Conservation (phyloP, 768 basidiomycete genomes). For the Termitomyces heimii region DNA sequence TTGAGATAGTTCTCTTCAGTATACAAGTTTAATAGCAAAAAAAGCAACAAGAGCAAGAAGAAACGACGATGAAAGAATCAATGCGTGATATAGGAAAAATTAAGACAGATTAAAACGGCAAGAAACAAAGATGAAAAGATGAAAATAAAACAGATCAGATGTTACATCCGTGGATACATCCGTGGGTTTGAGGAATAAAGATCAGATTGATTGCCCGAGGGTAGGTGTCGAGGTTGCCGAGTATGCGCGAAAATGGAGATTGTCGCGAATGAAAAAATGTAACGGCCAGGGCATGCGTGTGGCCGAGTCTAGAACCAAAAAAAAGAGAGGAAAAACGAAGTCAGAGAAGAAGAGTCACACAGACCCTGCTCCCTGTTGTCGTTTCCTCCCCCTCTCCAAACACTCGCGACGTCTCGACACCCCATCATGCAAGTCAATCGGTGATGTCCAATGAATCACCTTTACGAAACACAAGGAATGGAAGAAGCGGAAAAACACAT, state of each 20-base stretch:
- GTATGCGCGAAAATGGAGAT: background rate
- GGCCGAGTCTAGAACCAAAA: too few relatives aligned
- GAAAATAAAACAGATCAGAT: background rate
- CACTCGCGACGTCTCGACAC: background rate
- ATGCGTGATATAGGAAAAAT: background rate
- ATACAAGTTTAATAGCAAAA: background rate
- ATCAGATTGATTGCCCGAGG: background rate
- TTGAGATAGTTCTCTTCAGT: background rate
- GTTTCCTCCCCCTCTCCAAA: background rate
- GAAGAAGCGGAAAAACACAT: background rate
- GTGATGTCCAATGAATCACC: conserved; percentile 39
- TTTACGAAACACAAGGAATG: conserved; percentile 8
- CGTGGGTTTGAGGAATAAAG: background rate
- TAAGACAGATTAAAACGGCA: too few relatives aligned
- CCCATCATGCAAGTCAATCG: conserved; percentile 29
- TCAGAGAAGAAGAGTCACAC: too few relatives aligned
- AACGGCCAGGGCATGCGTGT: background rate
- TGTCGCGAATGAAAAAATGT: background rate
- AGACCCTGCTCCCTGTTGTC: background rate
- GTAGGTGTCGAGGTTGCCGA: background rate
- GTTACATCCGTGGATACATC: background rate
- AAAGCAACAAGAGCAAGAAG: background rate
- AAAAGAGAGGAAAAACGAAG: too few relatives aligned
- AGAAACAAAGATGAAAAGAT: background rate
- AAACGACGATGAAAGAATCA: background rate